Conservation (phyloP, 352 stramenopile genomes). For the Nothophytophthora sp. region DNA sequence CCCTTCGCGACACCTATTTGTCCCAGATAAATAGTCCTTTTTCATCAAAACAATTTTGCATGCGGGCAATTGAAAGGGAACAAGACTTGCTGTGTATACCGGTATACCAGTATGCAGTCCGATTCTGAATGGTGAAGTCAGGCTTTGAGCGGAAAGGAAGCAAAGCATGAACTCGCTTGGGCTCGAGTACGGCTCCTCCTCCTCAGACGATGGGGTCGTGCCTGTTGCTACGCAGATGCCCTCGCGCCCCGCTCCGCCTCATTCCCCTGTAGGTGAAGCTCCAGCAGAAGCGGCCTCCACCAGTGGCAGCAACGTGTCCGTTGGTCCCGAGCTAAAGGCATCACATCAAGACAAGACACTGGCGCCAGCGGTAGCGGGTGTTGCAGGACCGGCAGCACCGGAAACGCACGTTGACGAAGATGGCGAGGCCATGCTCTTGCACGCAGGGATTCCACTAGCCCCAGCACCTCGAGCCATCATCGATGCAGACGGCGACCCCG, state of each 20-base stretch:
- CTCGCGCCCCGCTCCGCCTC: background rate
- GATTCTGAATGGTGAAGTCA: background rate
- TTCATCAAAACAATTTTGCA: background rate
- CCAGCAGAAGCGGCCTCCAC: too few species aligned
- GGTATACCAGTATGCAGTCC: background rate
- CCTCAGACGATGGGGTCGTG: conserved; percentile 28
- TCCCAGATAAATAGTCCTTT: background rate
- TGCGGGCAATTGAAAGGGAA: background rate
- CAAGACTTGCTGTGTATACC: background rate
- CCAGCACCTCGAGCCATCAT: conserved; percentile 2
- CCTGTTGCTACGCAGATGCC: background rate
- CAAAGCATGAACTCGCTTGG: conserved; percentile 40
- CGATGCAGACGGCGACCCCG: conserved; percentile 20
- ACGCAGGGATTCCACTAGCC: conserved; percentile 45
- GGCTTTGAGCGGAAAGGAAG: background rate
- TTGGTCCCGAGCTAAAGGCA: background rate
- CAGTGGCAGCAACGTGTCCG: background rate
- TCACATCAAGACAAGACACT: too few species aligned
- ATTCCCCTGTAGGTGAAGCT: background rate
- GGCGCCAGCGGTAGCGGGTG: conserved; percentile 1
- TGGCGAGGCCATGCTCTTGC: conserved; percentile 33
- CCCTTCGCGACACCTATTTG: conserved; percentile 19
- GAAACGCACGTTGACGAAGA: conserved; percentile 20
- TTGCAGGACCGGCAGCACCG: conserved; percentile 3
- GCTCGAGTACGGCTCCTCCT: conserved; percentile 36